A percentile compares a stretch with the other conserved stretches of the same genome.
Conservation (phyloP, 2,329 filamentous ascomycete genomes). For the Aaosphaeria pasadenensis region DNA sequence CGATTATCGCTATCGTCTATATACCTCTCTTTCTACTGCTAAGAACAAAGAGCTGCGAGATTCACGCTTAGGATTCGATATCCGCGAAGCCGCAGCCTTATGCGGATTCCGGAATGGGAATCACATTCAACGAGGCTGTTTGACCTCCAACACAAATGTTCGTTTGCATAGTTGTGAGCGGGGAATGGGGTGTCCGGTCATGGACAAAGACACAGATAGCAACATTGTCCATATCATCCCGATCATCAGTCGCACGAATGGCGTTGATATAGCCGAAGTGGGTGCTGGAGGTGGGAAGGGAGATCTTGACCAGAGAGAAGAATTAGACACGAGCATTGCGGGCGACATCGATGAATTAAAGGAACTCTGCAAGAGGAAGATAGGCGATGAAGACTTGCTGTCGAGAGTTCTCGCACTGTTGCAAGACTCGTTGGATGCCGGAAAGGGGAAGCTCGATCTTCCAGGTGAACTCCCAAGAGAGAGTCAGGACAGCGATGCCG, state of each 20-base stretch:
- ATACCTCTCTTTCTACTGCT: conserved; percentile 53
- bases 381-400: conserved; percentile 33
- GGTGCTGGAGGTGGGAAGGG: conserved; percentile 78
- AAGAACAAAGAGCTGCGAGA: conserved; percentile 18
- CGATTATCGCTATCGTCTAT: conserved; percentile 72
- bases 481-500: conserved; percentile 16
- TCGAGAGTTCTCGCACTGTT: conserved; percentile 36
- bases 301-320: conserved; percentile 66
- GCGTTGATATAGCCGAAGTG: conserved; percentile 65
- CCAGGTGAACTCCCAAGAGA: conserved; percentile 22
- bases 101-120: conserved; percentile 77
- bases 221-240: conserved; percentile 74
- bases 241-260: conserved; percentile 65
- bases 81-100: conserved; percentile 62
- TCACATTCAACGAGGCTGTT: conserved; percentile 62
- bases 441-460: conserved; percentile 22
- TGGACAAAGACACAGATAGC: conserved; percentile 43
- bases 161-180: conserved; percentile 85
- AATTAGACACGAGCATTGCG: conserved; percentile 58
- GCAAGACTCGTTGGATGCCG: conserved; percentile 13
- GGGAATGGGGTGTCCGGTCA: conserved; percentile 58
- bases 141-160: conserved; percentile 60
- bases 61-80: conserved; percentile 35
- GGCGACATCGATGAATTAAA: conserved; percentile 52
- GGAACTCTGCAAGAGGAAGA: conserved; percentile 45